These are phyloP conservation scores for Tolypocladium ovalisporum DNA, from an alignment of 2,329 filamentous ascomycete genomes.

Conservation along the genomic window DNA sequence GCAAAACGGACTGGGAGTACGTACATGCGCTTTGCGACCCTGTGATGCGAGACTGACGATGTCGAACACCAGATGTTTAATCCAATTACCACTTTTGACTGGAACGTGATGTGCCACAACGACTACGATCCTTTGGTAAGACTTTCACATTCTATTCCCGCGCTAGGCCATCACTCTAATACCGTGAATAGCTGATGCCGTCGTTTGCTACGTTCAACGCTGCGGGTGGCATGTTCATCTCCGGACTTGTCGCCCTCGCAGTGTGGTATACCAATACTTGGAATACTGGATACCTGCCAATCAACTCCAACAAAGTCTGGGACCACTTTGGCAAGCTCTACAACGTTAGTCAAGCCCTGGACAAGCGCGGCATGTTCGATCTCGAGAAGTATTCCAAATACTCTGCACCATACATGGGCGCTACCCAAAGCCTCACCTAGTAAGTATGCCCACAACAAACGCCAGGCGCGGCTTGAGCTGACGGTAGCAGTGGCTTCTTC, in stretches of 20 bases:
- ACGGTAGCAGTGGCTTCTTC: slow-evolving; percentile 18
- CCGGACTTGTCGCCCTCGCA: slow-evolving; percentile 15
- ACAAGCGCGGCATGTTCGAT: slow-evolving; percentile 24
- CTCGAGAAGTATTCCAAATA: slow-evolving; percentile 26
- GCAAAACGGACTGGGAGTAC: slow-evolving; percentile 22
- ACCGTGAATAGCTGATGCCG: slow-evolving; percentile 15
- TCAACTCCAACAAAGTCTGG: slow-evolving; percentile 27
- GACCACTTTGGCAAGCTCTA: slow-evolving; percentile 27
- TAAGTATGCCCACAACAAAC: neutral
- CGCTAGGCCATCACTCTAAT: neutral
- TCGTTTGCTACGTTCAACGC: slow-evolving; percentile 25
- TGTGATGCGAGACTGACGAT: neutral
- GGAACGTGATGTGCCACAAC: slow-evolving; percentile 21
- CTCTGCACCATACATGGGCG: slow-evolving; percentile 29
- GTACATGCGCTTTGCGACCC: neutral
- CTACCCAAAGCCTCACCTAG: slow-evolving; percentile 22
- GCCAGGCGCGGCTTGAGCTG: neutral
- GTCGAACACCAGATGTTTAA: slow-evolving; percentile 16
- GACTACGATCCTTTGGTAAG: slow-evolving; percentile 18
- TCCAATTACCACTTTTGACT: slow-evolving; percentile 30
- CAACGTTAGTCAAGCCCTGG: slow-evolving; percentile 23
- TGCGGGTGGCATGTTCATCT: slow-evolving; percentile 17
- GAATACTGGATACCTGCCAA: slow-evolving; percentile 25
- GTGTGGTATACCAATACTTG: slow-evolving; percentile 23
- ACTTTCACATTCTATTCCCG: neutral